These are phyloP conservation scores for Solanum ahanhuiri DNA, from an alignment of 257 asterid species.

Conservation along the genomic window DNA sequence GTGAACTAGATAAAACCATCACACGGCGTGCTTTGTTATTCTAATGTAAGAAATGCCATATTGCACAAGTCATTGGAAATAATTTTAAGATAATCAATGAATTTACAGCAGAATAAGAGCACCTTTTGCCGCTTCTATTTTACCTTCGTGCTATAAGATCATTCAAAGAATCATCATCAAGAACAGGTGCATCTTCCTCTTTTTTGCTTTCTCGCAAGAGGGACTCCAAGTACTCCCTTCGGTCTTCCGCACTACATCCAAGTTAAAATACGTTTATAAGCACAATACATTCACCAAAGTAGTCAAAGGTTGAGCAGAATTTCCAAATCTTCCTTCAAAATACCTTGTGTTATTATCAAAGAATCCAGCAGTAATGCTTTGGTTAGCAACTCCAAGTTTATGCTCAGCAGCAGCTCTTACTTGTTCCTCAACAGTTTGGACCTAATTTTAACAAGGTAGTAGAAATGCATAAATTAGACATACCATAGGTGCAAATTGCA, in stretches of 20 bases:
- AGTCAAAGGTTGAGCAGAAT: not conserved
- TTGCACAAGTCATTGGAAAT: not conserved
- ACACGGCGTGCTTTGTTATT: not conserved
- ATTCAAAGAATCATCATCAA: conserved; percentile 93
- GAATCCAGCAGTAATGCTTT: conserved; percentile 99
- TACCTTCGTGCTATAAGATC: conserved; percentile 93
- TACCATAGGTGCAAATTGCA: not conserved
- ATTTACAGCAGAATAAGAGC: not conserved
- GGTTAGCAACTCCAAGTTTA: conserved; percentile 99
- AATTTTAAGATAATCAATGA: not conserved
- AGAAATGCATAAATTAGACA: not conserved
- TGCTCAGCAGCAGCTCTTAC: conserved; percentile 99
- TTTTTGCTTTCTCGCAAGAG: conserved; percentile 94
- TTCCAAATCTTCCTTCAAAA: conserved; percentile 5
- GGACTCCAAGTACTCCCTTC: conserved; percentile 97
- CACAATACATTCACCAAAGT: not conserved
- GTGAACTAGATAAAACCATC: not conserved
- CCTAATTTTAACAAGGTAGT: conserved; percentile 34
- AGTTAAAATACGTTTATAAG: conserved; percentile 5
- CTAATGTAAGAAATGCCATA: not conserved
- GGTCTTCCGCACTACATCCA: conserved; percentile 88
- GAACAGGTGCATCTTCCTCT: conserved; percentile 92
- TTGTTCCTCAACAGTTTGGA: conserved; percentile 97
- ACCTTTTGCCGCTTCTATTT: not conserved
- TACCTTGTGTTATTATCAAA: conserved; percentile 96